A percentile compares a stretch with the other conserved stretches of the same genome.
Evolutionary conservation across 2,329 filamentous ascomycete genomes (phyloP).

Genomic region (Thermothelomyces thermophilus): DNA sequence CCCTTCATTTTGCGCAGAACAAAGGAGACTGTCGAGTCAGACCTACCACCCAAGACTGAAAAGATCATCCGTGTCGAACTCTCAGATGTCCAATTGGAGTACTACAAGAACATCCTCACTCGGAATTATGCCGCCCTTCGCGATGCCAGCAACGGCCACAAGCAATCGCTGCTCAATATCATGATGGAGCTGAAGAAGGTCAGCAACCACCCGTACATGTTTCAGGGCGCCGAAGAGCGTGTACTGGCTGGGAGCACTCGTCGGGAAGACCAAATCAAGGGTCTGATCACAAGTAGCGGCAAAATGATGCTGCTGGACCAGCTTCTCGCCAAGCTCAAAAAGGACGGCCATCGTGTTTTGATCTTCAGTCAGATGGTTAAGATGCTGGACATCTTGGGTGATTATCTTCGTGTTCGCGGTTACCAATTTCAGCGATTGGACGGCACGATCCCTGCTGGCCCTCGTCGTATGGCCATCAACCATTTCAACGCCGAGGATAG

Average conservation of each 20-base stretch:
- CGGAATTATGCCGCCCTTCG: conserved; percentile 93
- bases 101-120: conserved; percentile 98
- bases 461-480: conserved; percentile 89
- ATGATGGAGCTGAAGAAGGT: conserved; percentile 99
- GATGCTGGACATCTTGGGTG: conserved; percentile 92
- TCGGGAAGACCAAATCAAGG: conserved; percentile 85
- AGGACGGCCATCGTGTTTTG: conserved; percentile 87
- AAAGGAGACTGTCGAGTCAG: conserved; percentile 95
- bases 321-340: conserved; percentile 86
- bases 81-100: conserved; percentile 92
- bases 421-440: conserved; percentile 94
- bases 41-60: conserved; percentile 92
- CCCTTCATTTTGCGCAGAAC: conserved; percentile 93
- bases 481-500: conserved; percentile 98
- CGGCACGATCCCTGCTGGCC: conserved; percentile 83
- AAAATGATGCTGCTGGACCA: conserved; percentile 99
- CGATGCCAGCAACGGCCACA: conserved; percentile 82
- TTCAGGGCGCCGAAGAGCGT: conserved; percentile 85
- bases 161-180: conserved; percentile 92
- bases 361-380: conserved; percentile 99
- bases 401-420: conserved; percentile 88
- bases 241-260: conserved; percentile 73
- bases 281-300: conserved; percentile 90
- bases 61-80: conserved; percentile 98
- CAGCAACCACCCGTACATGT: conserved; percentile 98